These are phyloP conservation scores for Mycena pura DNA, from an alignment of 768 basidiomycete species.

Conservation along the genomic window DNA sequence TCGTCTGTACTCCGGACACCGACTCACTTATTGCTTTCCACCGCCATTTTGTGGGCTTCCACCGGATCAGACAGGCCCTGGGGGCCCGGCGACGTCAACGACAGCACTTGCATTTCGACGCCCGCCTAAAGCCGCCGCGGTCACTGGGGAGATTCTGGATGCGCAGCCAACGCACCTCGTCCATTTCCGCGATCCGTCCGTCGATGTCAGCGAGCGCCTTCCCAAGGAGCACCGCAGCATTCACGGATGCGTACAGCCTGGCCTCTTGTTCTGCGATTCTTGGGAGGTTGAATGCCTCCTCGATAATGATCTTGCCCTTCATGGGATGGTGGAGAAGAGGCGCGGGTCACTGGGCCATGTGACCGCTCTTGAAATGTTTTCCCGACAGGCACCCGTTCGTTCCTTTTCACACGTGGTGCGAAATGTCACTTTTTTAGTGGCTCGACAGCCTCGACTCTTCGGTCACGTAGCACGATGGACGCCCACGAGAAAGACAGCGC, in stretches of 20 bases:
- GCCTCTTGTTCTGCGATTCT: constrained; percentile 21
- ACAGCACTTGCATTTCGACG: constrained; percentile 28
- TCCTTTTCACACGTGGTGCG: too few relatives aligned
- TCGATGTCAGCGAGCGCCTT: constrained; percentile 26
- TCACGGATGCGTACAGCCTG: constrained; percentile 21
- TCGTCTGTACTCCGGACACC: background rate
- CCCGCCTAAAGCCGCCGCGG: constrained; percentile 14
- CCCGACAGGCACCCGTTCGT: too few relatives aligned
- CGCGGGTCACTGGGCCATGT: background rate
- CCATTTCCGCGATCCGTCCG: constrained; percentile 26
- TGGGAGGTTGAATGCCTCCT: constrained; percentile 29
- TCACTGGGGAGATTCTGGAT: too few relatives aligned
- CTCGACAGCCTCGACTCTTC: too few relatives aligned
- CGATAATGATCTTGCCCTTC: constrained; percentile 30
- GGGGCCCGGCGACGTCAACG: constrained; percentile 24
- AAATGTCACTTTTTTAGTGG: too few relatives aligned
- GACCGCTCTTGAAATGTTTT: too few relatives aligned
- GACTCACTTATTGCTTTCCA: constrained; percentile 28
- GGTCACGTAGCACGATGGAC: too few relatives aligned
- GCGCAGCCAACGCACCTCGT: constrained; percentile 8
- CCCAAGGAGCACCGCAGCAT: constrained; percentile 16
- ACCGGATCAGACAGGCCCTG: constrained; percentile 24
- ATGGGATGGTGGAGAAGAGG: background rate
- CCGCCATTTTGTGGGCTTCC: constrained; percentile 24
- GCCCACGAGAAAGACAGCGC: constrained; percentile 14